A percentile compares a stretch with the other conserved stretches of the same genome.
phyloP scores from a whole-genome alignment of 441 rosid species.

The Pelargonium australe region DNA sequence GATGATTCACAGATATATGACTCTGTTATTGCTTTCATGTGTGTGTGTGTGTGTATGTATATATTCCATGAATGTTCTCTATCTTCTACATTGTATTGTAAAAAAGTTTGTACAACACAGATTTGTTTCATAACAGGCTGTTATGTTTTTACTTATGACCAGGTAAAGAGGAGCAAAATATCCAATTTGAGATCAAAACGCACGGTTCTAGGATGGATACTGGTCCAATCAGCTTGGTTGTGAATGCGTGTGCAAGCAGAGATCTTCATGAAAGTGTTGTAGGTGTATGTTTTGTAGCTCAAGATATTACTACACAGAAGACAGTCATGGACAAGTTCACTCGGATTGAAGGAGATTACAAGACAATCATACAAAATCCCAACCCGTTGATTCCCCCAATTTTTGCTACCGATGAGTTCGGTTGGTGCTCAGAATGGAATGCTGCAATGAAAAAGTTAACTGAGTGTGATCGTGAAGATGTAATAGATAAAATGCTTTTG shows the following conservation, averaged over 20 bases:
- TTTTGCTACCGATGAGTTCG: conserved; percentile 58
- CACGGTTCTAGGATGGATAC: conserved; percentile 38
- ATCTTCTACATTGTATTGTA: too few relatives aligned
- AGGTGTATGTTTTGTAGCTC: conserved; percentile 82
- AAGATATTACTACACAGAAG: conserved; percentile 67
- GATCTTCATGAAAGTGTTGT: conserved; percentile 44
- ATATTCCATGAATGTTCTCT: too few relatives aligned
- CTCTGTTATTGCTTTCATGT: too few relatives aligned
- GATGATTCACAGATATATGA: too few relatives aligned
- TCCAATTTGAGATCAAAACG: conserved; percentile 58
- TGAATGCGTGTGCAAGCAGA: conserved; percentile 70
- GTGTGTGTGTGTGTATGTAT: too few relatives aligned
- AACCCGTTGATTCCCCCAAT: conserved; percentile 76
- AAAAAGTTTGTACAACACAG: too few relatives aligned
- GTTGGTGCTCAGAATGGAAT: conserved; percentile 77
- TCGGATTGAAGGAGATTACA: conserved; percentile 62
- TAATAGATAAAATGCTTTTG: conserved; percentile 46
- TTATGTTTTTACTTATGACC: conserved; percentile 3
- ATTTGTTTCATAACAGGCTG: too few relatives aligned
- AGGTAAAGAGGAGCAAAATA: conserved; percentile 65
- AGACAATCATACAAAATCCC: conserved; percentile 56
- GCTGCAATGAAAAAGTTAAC: conserved; percentile 72
- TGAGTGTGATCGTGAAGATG: conserved; percentile 67
- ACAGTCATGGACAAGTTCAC: conserved; percentile 45
- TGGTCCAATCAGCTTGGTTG: conserved; percentile 49